Evolutionary conservation across 148 eudicot genomes (phyloP).

Genomic region (Fagopyrum esculentum): DNA sequence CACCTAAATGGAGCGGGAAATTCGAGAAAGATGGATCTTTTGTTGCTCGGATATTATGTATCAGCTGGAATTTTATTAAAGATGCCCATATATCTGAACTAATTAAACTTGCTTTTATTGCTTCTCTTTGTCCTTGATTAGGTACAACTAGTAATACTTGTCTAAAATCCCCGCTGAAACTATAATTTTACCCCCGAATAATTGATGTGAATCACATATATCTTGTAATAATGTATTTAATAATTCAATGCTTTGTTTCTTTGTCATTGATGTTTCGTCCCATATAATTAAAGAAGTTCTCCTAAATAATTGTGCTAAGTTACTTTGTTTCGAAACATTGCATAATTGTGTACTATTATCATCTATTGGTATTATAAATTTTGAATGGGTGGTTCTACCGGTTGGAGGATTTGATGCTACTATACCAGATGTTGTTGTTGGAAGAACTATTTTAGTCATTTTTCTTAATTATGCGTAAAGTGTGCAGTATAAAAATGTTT

Average conservation of each 20-base stretch:
- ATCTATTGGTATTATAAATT: too few species aligned
- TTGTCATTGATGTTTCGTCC: too few species aligned
- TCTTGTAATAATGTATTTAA: too few species aligned
- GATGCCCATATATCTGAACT: background rate
- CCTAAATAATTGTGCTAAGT: background rate
- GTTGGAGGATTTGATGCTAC: too few species aligned
- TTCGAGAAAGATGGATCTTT: too few species aligned
- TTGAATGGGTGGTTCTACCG: too few species aligned
- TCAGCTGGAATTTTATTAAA: background rate
- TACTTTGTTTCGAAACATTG: background rate
- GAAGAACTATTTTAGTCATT: too few species aligned
- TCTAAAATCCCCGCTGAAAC: background rate
- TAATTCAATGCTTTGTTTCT: too few species aligned
- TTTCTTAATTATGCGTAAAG: too few species aligned
- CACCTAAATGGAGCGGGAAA: too few species aligned
- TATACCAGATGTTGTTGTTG: too few species aligned
- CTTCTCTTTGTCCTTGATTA: background rate
- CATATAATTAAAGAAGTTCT: too few species aligned
- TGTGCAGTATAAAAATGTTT: background rate
- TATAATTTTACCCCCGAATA: background rate
- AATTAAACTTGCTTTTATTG: background rate
- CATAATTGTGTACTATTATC: background rate
- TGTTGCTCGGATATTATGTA: background rate
- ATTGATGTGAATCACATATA: background rate
- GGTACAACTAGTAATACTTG: background rate